Base-by-base conservation (phyloP, 2,329 filamentous ascomycete genomes). In the Aspergillus pseudonomiae region DNA sequence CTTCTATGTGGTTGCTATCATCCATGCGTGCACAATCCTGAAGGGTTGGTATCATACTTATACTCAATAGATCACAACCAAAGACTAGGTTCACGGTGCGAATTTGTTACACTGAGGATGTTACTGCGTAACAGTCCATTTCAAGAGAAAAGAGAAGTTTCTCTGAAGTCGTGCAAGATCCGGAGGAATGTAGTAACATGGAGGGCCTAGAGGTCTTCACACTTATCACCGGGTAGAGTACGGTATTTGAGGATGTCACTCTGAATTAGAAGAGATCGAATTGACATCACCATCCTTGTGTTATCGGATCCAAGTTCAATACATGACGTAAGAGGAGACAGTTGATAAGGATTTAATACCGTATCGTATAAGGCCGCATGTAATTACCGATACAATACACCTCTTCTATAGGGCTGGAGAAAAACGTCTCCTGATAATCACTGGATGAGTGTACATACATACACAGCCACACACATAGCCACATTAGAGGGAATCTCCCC, bases 401-500 rank as follows among this genome's bases (percentile, higher is more conserved):
- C 10, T 10, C 21, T n/a, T n/a, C 28, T 28, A 19, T 14, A 28
- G 11, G 41, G 16, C 28, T 46, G 32, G 32, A 50, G 43, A 12
- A 50, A 50, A 28, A 48, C 45, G 14, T 26, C 45, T 24, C 46
- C 14, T 5, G 21, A 24, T 24, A 24, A 24, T 24, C 21, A 24
- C 21, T 6, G 41, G 45, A 45, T 43, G 39, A 28, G 24, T 21
- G 19, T 24, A 45, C 10, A 3, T 52, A 41, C 57, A 21, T 48
- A 36, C 57, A 59, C 43, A 32, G 57, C 57, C 57, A 52, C 48
- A 52, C 48, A 52, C 48, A 52, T 30, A 52, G 48, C 48, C 48
- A 52, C 48, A 26, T 26, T 48, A 16, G 24, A 48, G 24, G 16
- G 19, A 41, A 19, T 41, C 45, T n/a, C 16, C 28, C 14, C 48